Evolutionary conservation across 352 stramenopile genomes (phyloP).

Genomic region (Phytophthora quininea): DNA sequence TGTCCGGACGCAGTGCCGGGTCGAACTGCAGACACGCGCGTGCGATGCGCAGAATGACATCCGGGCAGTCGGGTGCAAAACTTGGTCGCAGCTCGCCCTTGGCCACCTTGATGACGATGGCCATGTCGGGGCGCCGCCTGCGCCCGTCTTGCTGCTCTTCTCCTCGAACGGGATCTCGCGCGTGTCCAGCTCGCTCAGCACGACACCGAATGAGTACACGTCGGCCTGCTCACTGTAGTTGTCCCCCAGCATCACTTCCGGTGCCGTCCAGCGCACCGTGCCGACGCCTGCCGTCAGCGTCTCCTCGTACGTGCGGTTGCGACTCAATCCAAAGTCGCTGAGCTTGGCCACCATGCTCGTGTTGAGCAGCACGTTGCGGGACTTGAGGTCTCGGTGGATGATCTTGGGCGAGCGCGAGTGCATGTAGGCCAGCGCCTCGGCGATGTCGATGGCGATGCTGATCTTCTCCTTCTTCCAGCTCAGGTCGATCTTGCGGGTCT

Average conservation of each 20-base stretch:
- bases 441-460: slow-evolving; percentile 84
- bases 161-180: slow-evolving; percentile 89
- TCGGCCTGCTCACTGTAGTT: slow-evolving; percentile 89
- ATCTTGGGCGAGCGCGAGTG: slow-evolving; percentile 84
- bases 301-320: slow-evolving; percentile 87
- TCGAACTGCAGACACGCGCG: slow-evolving; percentile 88
- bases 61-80: slow-evolving; percentile 63
- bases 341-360: slow-evolving; percentile 83
- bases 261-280: slow-evolving; percentile 86
- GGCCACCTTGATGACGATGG: slow-evolving; percentile 87
- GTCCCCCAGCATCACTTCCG: slow-evolving; percentile 88
- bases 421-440: slow-evolving; percentile 83
- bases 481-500: slow-evolving; percentile 83
- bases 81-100: slow-evolving; percentile 82
- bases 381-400: slow-evolving; percentile 88
- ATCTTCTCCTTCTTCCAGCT: slow-evolving; percentile 87
- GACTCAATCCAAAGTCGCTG: slow-evolving; percentile 83
- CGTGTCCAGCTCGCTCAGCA: slow-evolving; percentile 87
- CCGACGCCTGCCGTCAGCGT: slow-evolving; percentile 83
- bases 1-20: slow-evolving; percentile 76
- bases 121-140: slow-evolving; percentile 70
- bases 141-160: slow-evolving; percentile 73
- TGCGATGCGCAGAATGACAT: slow-evolving; percentile 73
- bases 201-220: slow-evolving; percentile 90
- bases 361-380: slow-evolving; percentile 83